A percentile compares a stretch with the other conserved stretches of the same genome.
These are phyloP conservation scores for Colletotrichum sublineola DNA, from an alignment of 2,329 filamentous ascomycete species.

Conservation along the genomic window DNA sequence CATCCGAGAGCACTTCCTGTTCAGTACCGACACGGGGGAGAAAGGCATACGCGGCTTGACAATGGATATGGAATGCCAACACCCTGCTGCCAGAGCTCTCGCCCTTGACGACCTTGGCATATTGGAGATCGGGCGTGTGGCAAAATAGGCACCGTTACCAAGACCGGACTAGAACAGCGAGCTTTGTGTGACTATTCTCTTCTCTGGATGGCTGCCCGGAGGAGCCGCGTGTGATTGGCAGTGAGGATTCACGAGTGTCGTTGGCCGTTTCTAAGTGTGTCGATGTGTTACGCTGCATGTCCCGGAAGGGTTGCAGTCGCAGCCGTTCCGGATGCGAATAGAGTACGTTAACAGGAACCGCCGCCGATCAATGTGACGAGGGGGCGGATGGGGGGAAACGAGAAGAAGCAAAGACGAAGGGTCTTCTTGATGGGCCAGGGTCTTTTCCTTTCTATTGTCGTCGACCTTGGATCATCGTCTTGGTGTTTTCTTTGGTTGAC, in stretches of 20 bases:
- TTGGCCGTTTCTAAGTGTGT: background rate
- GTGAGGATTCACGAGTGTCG: background rate
- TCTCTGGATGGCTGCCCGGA: background rate
- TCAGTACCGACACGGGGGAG: background rate
- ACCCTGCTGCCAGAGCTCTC: background rate
- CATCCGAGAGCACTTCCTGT: background rate
- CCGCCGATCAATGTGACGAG: conserved; percentile 8
- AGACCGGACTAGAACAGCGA: background rate
- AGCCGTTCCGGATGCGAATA: conserved; percentile 21
- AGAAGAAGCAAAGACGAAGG: background rate
- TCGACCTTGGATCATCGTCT: background rate
- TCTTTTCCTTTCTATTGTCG: background rate
- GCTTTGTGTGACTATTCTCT: background rate
- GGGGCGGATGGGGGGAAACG: background rate
- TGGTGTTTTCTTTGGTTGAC: background rate
- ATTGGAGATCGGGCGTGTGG: background rate
- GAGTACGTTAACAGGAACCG: background rate
- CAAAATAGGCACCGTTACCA: background rate
- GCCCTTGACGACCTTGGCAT: background rate
- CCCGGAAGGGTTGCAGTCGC: conserved; percentile 10
- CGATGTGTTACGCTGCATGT: background rate
- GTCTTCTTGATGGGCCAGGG: background rate
- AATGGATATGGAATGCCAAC: background rate
- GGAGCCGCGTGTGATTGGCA: background rate
- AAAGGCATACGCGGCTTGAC: conserved; percentile 3